Evolutionary conservation across 768 basidiomycete genomes (phyloP).

Genomic region (Podaxis pistillaris): DNA sequence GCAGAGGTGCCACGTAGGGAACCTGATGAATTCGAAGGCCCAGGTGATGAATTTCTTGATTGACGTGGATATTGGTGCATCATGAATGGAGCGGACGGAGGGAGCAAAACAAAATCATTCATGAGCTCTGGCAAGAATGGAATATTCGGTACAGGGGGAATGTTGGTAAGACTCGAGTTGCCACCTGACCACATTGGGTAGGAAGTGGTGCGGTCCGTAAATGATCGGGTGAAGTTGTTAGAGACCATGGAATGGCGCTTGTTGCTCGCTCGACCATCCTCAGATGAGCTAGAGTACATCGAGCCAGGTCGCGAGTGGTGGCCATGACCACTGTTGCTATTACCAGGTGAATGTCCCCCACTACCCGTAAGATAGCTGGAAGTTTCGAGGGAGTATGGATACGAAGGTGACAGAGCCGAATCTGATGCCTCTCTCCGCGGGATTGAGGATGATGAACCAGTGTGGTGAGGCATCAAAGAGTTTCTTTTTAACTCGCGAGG

Average conservation of each 20-base stretch:
- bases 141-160: constrained; percentile 41
- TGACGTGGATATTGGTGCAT: constrained; percentile 54
- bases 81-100: constrained; percentile 77
- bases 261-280: constrained; percentile 46
- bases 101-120: constrained; percentile 68
- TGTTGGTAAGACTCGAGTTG: constrained; percentile 32
- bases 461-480: constrained; percentile 36
- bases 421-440: constrained; percentile 49
- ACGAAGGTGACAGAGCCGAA: constrained; percentile 32
- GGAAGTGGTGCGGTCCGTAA: constrained; percentile 27
- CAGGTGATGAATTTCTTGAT: constrained; percentile 33
- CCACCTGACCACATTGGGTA: constrained; percentile 40
- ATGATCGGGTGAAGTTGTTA: constrained; percentile 22
- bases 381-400: constrained; percentile 21
- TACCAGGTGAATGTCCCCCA: constrained; percentile 20
- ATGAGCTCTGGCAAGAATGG: constrained; percentile 43
- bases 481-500: constrained; percentile 34
- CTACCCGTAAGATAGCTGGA: constrained; percentile 8
- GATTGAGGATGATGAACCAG: constrained; percentile 29
- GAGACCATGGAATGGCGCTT: constrained; percentile 38
- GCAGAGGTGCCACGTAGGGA: constrained; percentile 35
- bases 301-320: constrained; percentile 52
- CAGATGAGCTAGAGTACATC: constrained; percentile 56
- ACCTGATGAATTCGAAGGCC: constrained; percentile 30
- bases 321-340: constrained; percentile 25